Percentiles rank a stretch among this genome's conserved stretches.
Evolutionary conservation across 2,329 filamentous ascomycete species (phyloP).

Genomic region (Furcasterigmium furcatum): DNA sequence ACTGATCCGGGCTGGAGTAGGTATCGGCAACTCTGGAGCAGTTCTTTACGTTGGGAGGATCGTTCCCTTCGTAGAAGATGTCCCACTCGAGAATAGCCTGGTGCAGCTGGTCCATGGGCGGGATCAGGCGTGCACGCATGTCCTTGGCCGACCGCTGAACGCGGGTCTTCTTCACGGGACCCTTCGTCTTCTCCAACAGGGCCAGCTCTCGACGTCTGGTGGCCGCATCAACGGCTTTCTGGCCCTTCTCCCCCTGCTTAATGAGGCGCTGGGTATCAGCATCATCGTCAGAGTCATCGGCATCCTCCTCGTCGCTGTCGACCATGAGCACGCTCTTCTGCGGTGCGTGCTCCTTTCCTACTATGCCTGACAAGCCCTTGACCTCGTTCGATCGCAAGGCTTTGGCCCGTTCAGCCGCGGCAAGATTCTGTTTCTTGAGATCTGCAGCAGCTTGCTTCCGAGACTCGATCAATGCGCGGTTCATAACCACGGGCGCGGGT

Average conservation of each 20-base stretch:
- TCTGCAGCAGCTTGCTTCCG: slow-evolving; percentile 50
- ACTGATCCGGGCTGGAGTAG: slow-evolving; percentile 73
- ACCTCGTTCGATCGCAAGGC: slow-evolving; percentile 53
- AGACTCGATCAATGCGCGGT: slow-evolving; percentile 13
- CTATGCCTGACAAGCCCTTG: slow-evolving; percentile 64
- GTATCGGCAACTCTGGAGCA: slow-evolving; percentile 75
- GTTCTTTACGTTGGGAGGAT: slow-evolving; percentile 71
- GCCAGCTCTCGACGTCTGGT: slow-evolving; percentile 41
- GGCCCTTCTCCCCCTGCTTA: slow-evolving; percentile 40
- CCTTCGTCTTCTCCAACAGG: slow-evolving; percentile 54
- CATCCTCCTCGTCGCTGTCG: slow-evolving; percentile 61
- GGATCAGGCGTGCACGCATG: slow-evolving; percentile 87
- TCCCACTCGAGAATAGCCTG: slow-evolving; percentile 89
- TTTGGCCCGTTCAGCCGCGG: slow-evolving; percentile 67
- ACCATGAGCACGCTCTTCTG: slow-evolving; percentile 89
- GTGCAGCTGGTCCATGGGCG: slow-evolving; percentile 82
- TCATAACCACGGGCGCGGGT: slow-evolving; percentile 3
- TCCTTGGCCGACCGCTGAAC: slow-evolving; percentile 83
- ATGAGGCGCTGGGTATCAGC: slow-evolving; percentile 40
- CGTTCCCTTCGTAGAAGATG: slow-evolving; percentile 85
- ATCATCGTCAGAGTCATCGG: slow-evolving; percentile 59
- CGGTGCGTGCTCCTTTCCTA: slow-evolving; percentile 74
- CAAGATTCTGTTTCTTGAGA: slow-evolving; percentile 68
- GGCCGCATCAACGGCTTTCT: slow-evolving; percentile 46
- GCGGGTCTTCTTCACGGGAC: slow-evolving; percentile 81